Base-by-base conservation (phyloP, 257 asterid species). In the Euphrasia confusa region DNA sequence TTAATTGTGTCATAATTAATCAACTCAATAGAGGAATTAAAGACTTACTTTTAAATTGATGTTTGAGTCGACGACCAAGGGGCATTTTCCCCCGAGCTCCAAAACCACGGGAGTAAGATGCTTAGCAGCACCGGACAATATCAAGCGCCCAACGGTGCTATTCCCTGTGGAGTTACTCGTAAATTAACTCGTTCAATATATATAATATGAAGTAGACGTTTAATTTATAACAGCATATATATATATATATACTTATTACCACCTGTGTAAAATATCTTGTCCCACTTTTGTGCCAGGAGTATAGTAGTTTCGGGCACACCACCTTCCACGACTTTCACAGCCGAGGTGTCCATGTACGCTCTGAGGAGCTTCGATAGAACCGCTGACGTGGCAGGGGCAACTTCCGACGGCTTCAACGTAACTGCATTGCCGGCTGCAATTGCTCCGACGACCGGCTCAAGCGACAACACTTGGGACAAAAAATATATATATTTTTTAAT, bases 21-120 rank as follows among this genome's bases (percentile, higher is more conserved):
- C n/a, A n/a, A n/a, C n/a, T n/a, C n/a, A n/a, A n/a, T n/a, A n/a
- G n/a, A n/a, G n/a, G n/a, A n/a, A n/a, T n/a, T n/a, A n/a, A 28
- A 52, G 18, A 27, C 52, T 52, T 83, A 90, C 98, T 59, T 81
- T 75, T 56, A 85, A 58, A 66, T 88, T 75, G 71, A 73, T 70
- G 64, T 88, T 64, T 5, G 93, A 75, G 77, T 90, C 96, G 73
- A 90, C 94, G 52, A 90, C 74, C 6, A 57, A 72, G 0, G 98
- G 96, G 60, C 85, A 84, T 79, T 90, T 90, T 61, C 98, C 98
- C 14, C 98, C 98, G 35, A 90, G 94, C 83, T 88, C 98, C 80
- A 90, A 79, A 65, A 75, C 68, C 69, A 88, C 94, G 21, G 98
- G 98, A 6, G 98, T 90, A 17, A 88, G 90, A 77, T 90, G 86